Base-by-base conservation (phyloP, 176 grass and related monocot species). In the Poa annua region DNA sequence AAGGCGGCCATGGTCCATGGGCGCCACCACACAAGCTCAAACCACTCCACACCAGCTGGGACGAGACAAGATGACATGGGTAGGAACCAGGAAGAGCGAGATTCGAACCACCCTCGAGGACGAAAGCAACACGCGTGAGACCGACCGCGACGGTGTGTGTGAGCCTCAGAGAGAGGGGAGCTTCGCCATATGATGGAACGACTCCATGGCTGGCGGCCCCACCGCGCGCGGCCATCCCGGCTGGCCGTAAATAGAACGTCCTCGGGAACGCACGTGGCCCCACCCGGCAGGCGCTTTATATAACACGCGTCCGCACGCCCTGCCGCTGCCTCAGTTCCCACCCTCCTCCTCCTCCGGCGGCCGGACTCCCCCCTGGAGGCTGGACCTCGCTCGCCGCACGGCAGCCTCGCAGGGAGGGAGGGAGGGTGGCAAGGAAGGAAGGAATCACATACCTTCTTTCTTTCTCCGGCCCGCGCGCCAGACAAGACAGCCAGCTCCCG, bases 181-280 rank as follows among this genome's bases (percentile, higher is more conserved):
- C 54, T 57, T 57, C 19, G 19, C 20, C 20, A 7, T n/a, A n/a
- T n/a, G 6, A 42, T 42, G 41, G 41, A 35, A 5, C 59, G 9
- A 11, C 42, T 42, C 42, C 62, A n/a, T n/a, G n/a, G n/a, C n/a
- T n/a, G n/a, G n/a, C n/a, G n/a, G n/a, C n/a, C n/a, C n/a, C n/a
- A 38, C 32, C 62, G 22, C 20, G 49, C 41, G 7, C 7, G 7
- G 39, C 74, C 44, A 74, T 88, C 81, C 76, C 82, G 1, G 67
- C 57, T 26, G 59, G 7, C 56, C 53, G 56, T 9, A 29, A 83
- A 50, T 39, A 59, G 36, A 55, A 78, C 41, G 29, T 1, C 74
- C 74, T 59, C 88, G 84, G 79, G 78, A 79, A 38, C 67, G 67
- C 39, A 71, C 68, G 41, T 25, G 68, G 67, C 0, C 6, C 67